Percentiles rank a stretch among this genome's conserved stretches.
Evolutionary conservation across 2,329 filamentous ascomycete species (phyloP).

Genomic region (Orbilia brochopaga): DNA sequence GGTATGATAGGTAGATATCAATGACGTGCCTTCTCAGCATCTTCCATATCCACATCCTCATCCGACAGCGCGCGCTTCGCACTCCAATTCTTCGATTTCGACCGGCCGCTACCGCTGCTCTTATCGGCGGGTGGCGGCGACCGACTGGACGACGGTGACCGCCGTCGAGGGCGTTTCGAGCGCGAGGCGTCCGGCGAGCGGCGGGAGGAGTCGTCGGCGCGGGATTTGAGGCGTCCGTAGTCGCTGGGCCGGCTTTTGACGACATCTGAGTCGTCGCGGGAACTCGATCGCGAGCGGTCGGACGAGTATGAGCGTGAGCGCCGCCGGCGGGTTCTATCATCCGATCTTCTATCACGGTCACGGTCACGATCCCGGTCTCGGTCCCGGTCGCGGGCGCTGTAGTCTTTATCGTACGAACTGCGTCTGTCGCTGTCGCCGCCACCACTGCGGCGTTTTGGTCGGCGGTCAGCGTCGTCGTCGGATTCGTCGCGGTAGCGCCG

Average conservation of each 20-base stretch:
- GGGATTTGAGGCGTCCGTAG: constrained; percentile 42
- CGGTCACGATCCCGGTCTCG: constrained; percentile 34
- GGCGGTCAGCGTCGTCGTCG: constrained; percentile 28
- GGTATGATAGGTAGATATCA: constrained; percentile 9
- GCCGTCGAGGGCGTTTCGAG: constrained; percentile 39
- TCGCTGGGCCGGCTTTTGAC: constrained; percentile 42
- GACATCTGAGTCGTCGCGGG: constrained; percentile 44
- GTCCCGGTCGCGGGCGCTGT: constrained; percentile 17
- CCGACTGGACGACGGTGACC: constrained; percentile 36
- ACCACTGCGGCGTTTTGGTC: constrained; percentile 29
- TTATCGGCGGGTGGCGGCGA: constrained; percentile 30
- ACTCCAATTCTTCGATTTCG: constrained; percentile 15
- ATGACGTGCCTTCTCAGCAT: constrained; percentile 51
- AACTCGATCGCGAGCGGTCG: constrained; percentile 48
- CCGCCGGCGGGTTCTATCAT: constrained; percentile 26
- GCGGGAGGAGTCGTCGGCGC: constrained; percentile 19
- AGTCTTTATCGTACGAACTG: constrained; percentile 28
- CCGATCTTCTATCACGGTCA: constrained; percentile 29
- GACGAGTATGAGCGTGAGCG: constrained; percentile 47
- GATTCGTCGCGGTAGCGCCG: constrained; percentile 34
- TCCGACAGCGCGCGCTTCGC: constrained; percentile 11
- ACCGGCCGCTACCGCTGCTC: constrained; percentile 4
- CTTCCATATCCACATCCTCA: constrained; percentile 49
- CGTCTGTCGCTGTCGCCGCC: constrained; percentile 25
- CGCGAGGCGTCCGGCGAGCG: constrained; percentile 38